A percentile compares a stretch with the other conserved stretches of the same genome.
Conservation (phyloP, 2,329 filamentous ascomycete species). For the Paraconiothyrium sp. region DNA sequence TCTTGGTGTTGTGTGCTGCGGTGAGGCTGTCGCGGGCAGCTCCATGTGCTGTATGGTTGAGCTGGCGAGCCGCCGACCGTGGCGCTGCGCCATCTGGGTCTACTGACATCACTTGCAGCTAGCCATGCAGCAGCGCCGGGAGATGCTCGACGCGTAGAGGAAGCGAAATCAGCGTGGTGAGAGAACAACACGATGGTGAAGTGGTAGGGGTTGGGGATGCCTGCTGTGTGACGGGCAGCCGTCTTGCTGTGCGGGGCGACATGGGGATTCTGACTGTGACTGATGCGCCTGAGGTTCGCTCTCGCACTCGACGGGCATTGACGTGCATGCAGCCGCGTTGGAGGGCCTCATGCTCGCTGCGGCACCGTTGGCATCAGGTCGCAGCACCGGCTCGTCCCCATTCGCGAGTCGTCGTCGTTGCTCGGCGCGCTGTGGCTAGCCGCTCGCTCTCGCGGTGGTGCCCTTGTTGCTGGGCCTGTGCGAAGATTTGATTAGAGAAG, state of each 20-base stretch:
- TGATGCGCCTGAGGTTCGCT: background rate
- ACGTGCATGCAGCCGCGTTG: background rate
- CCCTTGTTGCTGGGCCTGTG: constrained; percentile 14
- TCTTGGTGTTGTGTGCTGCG: constrained; percentile 24
- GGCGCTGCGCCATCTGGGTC: background rate
- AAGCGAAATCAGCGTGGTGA: background rate
- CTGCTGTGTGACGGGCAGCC: background rate
- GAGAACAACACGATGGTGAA: no score
- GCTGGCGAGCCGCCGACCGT: constrained; percentile 11
- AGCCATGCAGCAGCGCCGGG: background rate
- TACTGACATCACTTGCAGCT: constrained; percentile 14
- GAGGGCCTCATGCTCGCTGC: background rate
- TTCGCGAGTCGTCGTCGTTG: background rate
- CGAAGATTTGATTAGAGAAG: constrained; percentile 30
- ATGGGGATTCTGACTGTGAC: background rate
- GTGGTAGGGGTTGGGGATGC: background rate
- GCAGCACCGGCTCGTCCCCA: no score
- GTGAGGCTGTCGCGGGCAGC: constrained; percentile 22
- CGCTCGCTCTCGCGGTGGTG: constrained; percentile 3
- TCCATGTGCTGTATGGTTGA: background rate
- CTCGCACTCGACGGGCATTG: constrained; percentile 1
- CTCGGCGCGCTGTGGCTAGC: background rate
- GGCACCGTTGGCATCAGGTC: background rate
- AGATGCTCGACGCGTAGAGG: background rate
- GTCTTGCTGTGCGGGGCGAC: background rate